A percentile compares a stretch with the other conserved stretches of the same genome.
These are phyloP conservation scores for Plantago lanceolata DNA, from an alignment of 305 asterid genomes.

Conservation along the genomic window DNA sequence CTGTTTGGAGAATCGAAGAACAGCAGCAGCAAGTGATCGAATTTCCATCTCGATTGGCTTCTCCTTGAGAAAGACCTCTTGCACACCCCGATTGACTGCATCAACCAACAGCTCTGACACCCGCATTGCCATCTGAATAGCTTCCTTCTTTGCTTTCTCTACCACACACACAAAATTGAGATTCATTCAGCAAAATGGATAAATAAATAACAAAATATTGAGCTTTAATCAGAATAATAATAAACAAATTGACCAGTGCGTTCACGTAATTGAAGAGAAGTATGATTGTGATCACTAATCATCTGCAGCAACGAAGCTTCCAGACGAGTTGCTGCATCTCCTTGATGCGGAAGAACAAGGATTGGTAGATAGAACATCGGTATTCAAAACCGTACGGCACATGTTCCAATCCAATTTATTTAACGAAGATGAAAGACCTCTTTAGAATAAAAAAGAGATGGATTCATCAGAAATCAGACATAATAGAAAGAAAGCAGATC, in stretches of 20 bases:
- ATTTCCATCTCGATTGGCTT: constrained; percentile 77
- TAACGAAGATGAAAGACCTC: too few species aligned
- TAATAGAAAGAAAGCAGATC: too few species aligned
- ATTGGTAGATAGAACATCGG: too few species aligned
- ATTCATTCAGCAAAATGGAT: too few species aligned
- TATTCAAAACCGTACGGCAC: too few species aligned
- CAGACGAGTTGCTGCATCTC: constrained; percentile 35
- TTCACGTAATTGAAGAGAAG: constrained; percentile 46
- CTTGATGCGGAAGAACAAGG: too few species aligned
- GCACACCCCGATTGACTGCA: constrained; percentile 70
- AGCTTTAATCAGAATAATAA: neutral
- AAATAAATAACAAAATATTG: neutral
- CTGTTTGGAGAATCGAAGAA: constrained; percentile 64
- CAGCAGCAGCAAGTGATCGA: constrained; percentile 52
- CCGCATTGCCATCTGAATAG: constrained; percentile 45
- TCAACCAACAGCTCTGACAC: constrained; percentile 70
- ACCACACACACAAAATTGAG: neutral
- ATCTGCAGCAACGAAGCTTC: constrained; percentile 67
- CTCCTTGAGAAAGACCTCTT: constrained; percentile 67
- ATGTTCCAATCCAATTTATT: too few species aligned
- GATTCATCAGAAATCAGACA: too few species aligned
- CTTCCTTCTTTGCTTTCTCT: constrained; percentile 83
- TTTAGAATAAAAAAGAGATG: too few species aligned
- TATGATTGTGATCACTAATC: constrained; percentile 52
- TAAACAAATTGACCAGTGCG: constrained; percentile 40